phyloP scores from a whole-genome alignment of 1,139 yeast species.

The Hemisphaericaspora lyxosophila region DNA sequence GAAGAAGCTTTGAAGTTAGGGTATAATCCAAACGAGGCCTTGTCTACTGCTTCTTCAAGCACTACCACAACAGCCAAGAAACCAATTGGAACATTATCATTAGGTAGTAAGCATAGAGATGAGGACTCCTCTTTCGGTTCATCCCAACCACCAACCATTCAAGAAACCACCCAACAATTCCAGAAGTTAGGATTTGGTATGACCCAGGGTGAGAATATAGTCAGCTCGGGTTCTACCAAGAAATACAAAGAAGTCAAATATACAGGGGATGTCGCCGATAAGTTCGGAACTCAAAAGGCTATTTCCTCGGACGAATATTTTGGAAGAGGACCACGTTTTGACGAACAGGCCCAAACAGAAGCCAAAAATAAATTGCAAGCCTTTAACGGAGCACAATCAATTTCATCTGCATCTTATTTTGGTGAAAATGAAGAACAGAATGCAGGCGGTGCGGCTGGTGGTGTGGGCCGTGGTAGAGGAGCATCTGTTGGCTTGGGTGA shows the following conservation, averaged over 20 bases:
- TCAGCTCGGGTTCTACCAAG: conserved; percentile 33
- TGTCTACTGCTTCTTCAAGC: conserved; percentile 16
- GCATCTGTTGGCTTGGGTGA: conserved; percentile 29
- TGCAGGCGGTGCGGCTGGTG: conserved; percentile 24
- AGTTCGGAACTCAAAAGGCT: conserved; percentile 87
- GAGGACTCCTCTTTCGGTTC: conserved; percentile 12
- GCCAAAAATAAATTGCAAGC: conserved; percentile 76
- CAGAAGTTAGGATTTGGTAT: conserved; percentile 86
- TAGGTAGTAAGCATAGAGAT: conserved; percentile 11
- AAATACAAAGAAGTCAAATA: conserved; percentile 52
- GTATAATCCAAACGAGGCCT: conserved; percentile 56
- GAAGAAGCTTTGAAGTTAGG: conserved; percentile 73
- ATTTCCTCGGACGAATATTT: conserved; percentile 94
- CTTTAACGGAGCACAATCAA: conserved; percentile 84
- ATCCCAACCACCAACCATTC: conserved; percentile 37
- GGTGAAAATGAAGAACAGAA: conserved; percentile 71
- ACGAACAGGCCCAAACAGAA: conserved; percentile 73
- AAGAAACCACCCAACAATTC: conserved; percentile 66
- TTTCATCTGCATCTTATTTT: conserved; percentile 88
- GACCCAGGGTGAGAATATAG: conserved; percentile 49
- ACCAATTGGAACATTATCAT: conserved; percentile 16
- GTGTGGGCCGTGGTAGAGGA: conserved; percentile 23
- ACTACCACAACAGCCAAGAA: conserved; percentile 10
- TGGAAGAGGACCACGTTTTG: conserved; percentile 81
- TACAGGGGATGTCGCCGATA: conserved; percentile 71